A percentile compares a stretch with the other conserved stretches of the same genome.
phyloP scores from a whole-genome alignment of 2,329 filamentous ascomycete species.

The Lasiodiplodia hormozganensis region DNA sequence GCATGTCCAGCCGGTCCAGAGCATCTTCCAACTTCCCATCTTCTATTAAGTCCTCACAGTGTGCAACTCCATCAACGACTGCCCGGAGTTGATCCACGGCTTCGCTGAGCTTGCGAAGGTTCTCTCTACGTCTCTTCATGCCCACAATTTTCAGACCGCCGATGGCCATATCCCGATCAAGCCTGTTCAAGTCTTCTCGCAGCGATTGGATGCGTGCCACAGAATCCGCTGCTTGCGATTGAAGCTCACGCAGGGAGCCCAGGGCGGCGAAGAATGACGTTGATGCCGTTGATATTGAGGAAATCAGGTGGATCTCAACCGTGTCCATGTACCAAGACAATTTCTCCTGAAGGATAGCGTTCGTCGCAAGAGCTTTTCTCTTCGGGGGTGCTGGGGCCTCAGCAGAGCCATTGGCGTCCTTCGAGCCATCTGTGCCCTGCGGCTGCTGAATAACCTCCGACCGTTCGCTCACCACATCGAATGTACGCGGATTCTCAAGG shows the following conservation, averaged over 20 bases:
- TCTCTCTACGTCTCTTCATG: slow-evolving; percentile 80
- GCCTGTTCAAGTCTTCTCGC: slow-evolving; percentile 76
- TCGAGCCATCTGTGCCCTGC: slow-evolving; percentile 60
- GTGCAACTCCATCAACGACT: slow-evolving; percentile 76
- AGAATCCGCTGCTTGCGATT: slow-evolving; percentile 90
- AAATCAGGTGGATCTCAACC: slow-evolving; percentile 94
- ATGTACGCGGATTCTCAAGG: slow-evolving; percentile 93
- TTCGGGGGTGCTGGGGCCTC: slow-evolving; percentile 62
- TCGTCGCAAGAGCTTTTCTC: slow-evolving; percentile 89
- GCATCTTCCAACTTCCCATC: slow-evolving; percentile 83
- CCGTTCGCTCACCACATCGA: slow-evolving; percentile 94
- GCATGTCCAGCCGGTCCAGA: slow-evolving; percentile 74
- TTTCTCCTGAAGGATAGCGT: slow-evolving; percentile 97
- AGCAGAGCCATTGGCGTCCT: slow-evolving; percentile 63
- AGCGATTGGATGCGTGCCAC: slow-evolving; percentile 84
- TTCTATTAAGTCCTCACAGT: slow-evolving; percentile 83
- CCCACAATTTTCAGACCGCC: slow-evolving; percentile 86
- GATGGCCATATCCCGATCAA: slow-evolving; percentile 87
- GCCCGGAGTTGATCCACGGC: slow-evolving; percentile 83
- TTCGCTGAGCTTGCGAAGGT: slow-evolving; percentile 80
- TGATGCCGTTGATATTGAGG: slow-evolving; percentile 93
- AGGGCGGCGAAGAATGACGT: slow-evolving; percentile 96
- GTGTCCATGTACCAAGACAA: slow-evolving; percentile 99
- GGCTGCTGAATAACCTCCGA: slow-evolving; percentile 87
- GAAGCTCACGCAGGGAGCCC: slow-evolving; percentile 86